Evolutionary conservation across 202 grass and related monocot species (phyloP), one percentile per base, ranked within the genome.

Genomic region (Saccharum hybrid): DNA sequence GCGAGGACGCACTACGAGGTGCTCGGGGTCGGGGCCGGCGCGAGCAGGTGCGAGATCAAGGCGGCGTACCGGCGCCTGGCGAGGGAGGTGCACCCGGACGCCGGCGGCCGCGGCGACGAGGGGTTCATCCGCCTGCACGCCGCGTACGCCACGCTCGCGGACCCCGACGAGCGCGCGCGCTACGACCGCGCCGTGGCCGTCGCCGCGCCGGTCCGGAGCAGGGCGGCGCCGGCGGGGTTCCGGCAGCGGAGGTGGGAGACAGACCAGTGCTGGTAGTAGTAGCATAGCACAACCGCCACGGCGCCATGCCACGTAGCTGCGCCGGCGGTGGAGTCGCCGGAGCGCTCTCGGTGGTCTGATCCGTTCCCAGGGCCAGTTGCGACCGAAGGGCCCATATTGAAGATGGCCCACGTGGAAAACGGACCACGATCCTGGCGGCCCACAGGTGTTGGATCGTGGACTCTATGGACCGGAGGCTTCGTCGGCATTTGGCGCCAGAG

Each of bases 81-180:
- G n/a, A 91, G 90, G 30, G 88, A 84, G 81, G 86, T 91, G 39
- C 92, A 97, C 78, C 94, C 94, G 13, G 94, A 97, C 77, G 87
- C 48, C 19, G 71, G 51, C 31, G 31, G 31, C 31, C 73, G 42
- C 3, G 88, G 86, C 3, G 80, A 75, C 43, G 81, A 85, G 42
- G 84, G 81, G 21, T 97, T 97, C 85, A 93, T 91, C 42, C 82
- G 86, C 41, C 87, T 94, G 62, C 94, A 93, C 62, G 82, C 79
- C 22, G 94, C 94, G 30, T 97, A 94, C 79, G 86, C 88, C 60
- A 88, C 92, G 49, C 92, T 97, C 12, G 84, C 92, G 6, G 82
- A 94, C 45, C 90, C 92, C 23, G 88, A 88, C 34, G 74, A 88
- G 82, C 92, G 90, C 22, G 88, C 88, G n/a, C 74, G 82, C 2